Percentiles rank a stretch among this genome's conserved stretches.
Evolutionary conservation across 257 asterid species (phyloP).

Genomic region (Apocynum venetum): DNA sequence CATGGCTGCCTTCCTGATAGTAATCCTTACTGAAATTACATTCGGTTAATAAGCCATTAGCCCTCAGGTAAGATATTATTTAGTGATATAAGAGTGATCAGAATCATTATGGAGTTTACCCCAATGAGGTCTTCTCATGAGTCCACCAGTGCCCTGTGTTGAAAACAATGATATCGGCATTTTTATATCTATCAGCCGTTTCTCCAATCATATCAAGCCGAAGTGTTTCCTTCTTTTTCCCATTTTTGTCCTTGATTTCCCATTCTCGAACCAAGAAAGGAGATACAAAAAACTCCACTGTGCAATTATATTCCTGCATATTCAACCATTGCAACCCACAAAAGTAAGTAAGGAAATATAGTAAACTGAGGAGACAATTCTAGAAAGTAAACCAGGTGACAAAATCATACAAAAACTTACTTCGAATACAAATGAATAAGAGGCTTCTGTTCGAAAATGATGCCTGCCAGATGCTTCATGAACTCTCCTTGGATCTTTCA

Average conservation of each 20-base stretch:
- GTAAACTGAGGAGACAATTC: neutral
- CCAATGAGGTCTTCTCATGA: slow-evolving; percentile 65
- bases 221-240: slow-evolving; percentile 59
- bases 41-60: neutral
- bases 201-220: slow-evolving; percentile 57
- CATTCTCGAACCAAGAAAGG: slow-evolving; percentile 79
- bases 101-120: slow-evolving; percentile 30
- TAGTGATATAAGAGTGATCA: neutral
- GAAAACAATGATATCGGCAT: slow-evolving; percentile 61
- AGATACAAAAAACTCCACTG: slow-evolving; percentile 61
- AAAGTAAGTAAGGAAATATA: no score
- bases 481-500: slow-evolving; percentile 51
- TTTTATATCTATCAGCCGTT: slow-evolving; percentile 37
- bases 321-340: slow-evolving; percentile 1
- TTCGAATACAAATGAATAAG: slow-evolving; percentile 57
- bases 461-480: slow-evolving; percentile 59
- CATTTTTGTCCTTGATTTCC: slow-evolving; percentile 38
- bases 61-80: neutral
- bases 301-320: slow-evolving; percentile 48
- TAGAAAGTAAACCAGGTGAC: neutral
- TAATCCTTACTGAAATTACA: slow-evolving; percentile 58
- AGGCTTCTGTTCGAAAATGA: slow-evolving; percentile 55
- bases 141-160: slow-evolving; percentile 95
- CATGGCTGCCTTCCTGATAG: slow-evolving; percentile 71
- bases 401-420: slow-evolving; percentile 20